Percentiles rank a stretch among this genome's conserved stretches.
These are phyloP conservation scores for Aspergillus bridgeri DNA, from an alignment of 495 filamentous ascomycete genomes.

Conservation along the genomic window DNA sequence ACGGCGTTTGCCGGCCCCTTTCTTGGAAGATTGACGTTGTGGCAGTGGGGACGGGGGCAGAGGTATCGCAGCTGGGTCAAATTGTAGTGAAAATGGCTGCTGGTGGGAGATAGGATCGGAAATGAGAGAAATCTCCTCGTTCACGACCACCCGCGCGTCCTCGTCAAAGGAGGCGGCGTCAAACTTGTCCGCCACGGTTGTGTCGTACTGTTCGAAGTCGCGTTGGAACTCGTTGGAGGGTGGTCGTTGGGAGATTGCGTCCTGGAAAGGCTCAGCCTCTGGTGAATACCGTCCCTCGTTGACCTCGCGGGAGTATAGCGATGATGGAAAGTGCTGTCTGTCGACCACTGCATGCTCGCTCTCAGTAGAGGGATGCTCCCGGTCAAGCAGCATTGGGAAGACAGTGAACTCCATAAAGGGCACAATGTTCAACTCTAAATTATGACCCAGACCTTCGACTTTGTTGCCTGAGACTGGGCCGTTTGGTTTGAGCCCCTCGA, in stretches of 20 bases:
- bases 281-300: background rate
- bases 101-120: background rate
- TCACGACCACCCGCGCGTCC: background rate
- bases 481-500: background rate
- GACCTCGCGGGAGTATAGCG: background rate
- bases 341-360: background rate
- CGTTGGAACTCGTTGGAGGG: background rate
- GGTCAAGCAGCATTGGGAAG: background rate
- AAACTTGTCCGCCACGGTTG: background rate
- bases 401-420: background rate
- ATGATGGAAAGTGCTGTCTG: background rate
- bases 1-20: background rate
- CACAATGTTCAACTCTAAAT: background rate
- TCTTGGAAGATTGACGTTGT: background rate
- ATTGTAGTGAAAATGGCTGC: background rate
- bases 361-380: background rate
- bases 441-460: background rate
- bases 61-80: background rate
- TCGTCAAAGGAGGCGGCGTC: background rate
- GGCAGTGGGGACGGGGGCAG: background rate
- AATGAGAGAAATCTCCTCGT: background rate
- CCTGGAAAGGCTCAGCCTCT: background rate
- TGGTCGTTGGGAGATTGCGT: background rate
- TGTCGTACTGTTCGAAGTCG: background rate
- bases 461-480: too few relatives aligned